A percentile compares a stretch with the other conserved stretches of the same genome.
phyloP scores from a whole-genome alignment of 345 rosid species.

The Moricandia moricandioides region DNA sequence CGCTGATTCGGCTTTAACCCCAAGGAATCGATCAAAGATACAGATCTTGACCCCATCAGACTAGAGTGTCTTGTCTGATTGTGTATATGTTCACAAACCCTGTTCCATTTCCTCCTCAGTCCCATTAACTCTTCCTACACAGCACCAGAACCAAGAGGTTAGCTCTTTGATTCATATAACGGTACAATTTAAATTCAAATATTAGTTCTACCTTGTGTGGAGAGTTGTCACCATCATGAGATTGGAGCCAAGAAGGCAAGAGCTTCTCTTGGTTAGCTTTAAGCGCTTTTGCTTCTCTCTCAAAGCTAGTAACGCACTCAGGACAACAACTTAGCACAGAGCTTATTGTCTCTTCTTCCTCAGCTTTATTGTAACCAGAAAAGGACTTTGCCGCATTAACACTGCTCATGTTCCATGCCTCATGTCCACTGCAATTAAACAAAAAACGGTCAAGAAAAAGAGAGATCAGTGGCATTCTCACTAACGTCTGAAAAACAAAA shows the following conservation, averaged over 20 bases:
- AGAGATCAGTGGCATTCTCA: constrained; percentile 11
- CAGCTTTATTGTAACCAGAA: constrained; percentile 39
- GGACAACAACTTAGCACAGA: constrained; percentile 51
- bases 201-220: constrained; percentile 47
- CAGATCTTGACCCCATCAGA: constrained; percentile 30
- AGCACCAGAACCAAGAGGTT: background rate
- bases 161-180: background rate
- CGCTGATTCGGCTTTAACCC: constrained; percentile 37
- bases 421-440: constrained; percentile 51
- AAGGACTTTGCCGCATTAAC: constrained; percentile 49
- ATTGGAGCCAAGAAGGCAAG: constrained; percentile 69
- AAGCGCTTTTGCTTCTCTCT: constrained; percentile 59
- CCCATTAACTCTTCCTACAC: constrained; percentile 58
- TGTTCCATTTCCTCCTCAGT: constrained; percentile 70
- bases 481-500: constrained; percentile 1
- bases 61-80: constrained; percentile 11
- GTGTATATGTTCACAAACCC: constrained; percentile 53
- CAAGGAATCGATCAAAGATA: constrained; percentile 46
- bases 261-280: constrained; percentile 49
- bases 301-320: constrained; percentile 65
- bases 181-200: background rate
- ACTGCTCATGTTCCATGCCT: constrained; percentile 39
- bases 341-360: constrained; percentile 46
- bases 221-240: constrained; percentile 37
- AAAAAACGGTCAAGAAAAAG: constrained; percentile 10